Percentiles rank a stretch among this genome's conserved stretches.
Evolutionary conservation across 352 stramenopile genomes (phyloP).

Genomic region (Phytophthora aleatoria): DNA sequence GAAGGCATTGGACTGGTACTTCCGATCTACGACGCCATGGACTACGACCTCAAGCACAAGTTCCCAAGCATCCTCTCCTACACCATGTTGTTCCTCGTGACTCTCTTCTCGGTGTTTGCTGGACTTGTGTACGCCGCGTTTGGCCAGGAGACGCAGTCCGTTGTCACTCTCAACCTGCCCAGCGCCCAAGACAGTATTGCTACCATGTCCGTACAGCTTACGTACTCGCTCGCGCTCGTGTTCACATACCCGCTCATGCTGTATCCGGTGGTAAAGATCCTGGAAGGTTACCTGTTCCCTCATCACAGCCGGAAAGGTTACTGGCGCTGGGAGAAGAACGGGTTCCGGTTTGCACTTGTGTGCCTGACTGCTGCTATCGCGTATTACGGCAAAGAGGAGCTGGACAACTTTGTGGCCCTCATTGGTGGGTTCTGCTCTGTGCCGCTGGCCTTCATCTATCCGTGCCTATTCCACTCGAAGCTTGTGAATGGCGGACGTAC

Average conservation of each 20-base stretch:
- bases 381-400: conserved; percentile 66
- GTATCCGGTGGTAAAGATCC: conserved; percentile 73
- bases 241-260: conserved; percentile 78
- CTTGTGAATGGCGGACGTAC: conserved; percentile 50
- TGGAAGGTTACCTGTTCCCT: conserved; percentile 66
- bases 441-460: conserved; percentile 75
- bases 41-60: conserved; percentile 58
- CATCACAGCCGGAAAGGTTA: conserved; percentile 52
- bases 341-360: conserved; percentile 64
- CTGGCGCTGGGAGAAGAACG: conserved; percentile 75
- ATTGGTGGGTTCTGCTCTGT: conserved; percentile 78
- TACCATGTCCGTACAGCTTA: conserved; percentile 69
- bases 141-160: conserved; percentile 53
- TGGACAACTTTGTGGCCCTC: conserved; percentile 77
- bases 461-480: conserved; percentile 66
- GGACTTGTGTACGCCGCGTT: conserved; percentile 63
- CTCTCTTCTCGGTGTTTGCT: conserved; percentile 59
- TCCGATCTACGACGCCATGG: conserved; percentile 73
- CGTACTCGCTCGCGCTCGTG: conserved; percentile 69
- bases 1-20: conserved; percentile 77
- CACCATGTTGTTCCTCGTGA: conserved; percentile 58
- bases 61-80: conserved; percentile 58
- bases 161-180: conserved; percentile 66
- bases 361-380: conserved; percentile 65
- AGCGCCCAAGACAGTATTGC: conserved; percentile 53